Conservation (phyloP, 345 rosid species). For the Geranium rotundifolium region DNA sequence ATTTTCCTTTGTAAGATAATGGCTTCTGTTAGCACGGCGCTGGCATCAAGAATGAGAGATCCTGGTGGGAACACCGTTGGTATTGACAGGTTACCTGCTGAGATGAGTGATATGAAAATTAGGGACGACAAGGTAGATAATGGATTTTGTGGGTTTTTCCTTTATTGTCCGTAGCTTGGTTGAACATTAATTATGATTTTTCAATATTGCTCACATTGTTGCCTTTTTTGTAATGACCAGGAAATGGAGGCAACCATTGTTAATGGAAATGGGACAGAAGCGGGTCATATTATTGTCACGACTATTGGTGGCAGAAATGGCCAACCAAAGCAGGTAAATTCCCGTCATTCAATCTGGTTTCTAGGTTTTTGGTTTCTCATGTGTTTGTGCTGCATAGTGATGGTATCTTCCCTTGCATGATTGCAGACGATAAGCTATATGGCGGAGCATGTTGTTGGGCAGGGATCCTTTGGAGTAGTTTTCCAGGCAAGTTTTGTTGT, state of each 20-base stretch:
- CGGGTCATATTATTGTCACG: slow-evolving; percentile 91
- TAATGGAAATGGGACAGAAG: slow-evolving; percentile 83
- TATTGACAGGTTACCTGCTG: slow-evolving; percentile 28
- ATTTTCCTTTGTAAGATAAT: slow-evolving; percentile 7
- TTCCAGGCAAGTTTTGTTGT: slow-evolving; percentile 10
- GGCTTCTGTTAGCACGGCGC: slow-evolving; percentile 25
- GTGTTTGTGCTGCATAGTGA: not conserved
- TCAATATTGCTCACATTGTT: not conserved
- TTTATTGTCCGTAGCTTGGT: not conserved
- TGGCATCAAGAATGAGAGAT: slow-evolving; percentile 22
- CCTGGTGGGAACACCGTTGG: slow-evolving; percentile 17
- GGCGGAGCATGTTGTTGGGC: slow-evolving; percentile 20
- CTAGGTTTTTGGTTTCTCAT: not conserved
- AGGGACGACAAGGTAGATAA: slow-evolving; percentile 28
- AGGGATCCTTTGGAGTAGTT: slow-evolving; percentile 21
- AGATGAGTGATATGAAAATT: slow-evolving; percentile 40
- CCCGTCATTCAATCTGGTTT: not conserved
- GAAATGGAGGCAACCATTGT: slow-evolving; percentile 90
- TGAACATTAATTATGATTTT: not conserved
- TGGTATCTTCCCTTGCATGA: not conserved
- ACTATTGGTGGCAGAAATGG: slow-evolving; percentile 96
- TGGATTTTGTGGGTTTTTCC: not conserved
- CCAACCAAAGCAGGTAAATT: slow-evolving; percentile 80
- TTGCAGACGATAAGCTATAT: slow-evolving; percentile 21
- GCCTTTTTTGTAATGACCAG: slow-evolving; percentile 25